phyloP scores from a whole-genome alignment of 192 early-diverging fungal genomes.

The Thoreauomyces humboldtii region DNA sequence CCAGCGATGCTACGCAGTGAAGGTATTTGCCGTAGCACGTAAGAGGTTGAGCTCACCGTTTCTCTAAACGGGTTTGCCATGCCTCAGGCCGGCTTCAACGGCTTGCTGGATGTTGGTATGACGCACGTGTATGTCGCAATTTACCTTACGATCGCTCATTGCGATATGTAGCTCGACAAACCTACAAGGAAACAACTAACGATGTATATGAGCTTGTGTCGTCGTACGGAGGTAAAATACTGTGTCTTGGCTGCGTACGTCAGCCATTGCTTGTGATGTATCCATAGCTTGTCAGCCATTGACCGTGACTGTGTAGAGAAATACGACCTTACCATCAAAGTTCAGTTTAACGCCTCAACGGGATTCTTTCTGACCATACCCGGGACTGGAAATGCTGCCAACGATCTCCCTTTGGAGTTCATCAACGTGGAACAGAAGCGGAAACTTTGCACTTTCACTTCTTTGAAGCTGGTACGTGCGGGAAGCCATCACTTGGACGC shows the following conservation, averaged over 20 bases:
- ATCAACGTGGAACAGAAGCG: constrained; percentile 70
- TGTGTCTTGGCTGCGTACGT: too few relatives aligned
- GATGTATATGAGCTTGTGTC: constrained; percentile 66
- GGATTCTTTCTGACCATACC: constrained; percentile 63
- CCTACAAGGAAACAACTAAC: constrained; percentile 72
- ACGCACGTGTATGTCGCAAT: too few relatives aligned
- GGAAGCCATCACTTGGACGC: not conserved
- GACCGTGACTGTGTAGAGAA: constrained; percentile 43
- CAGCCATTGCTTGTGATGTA: constrained; percentile 32
- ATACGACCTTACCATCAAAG: constrained; percentile 60
- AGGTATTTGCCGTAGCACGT: constrained; percentile 52
- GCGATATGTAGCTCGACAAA: constrained; percentile 71
- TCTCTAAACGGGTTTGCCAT: too few relatives aligned
- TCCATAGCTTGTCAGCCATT: not conserved
- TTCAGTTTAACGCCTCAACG: constrained; percentile 56
- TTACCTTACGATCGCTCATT: too few relatives aligned
- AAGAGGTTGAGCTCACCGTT: not conserved
- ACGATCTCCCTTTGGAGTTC: constrained; percentile 61
- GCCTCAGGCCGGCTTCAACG: constrained; percentile 73
- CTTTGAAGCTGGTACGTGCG: constrained; percentile 64
- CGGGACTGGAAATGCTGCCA: constrained; percentile 39
- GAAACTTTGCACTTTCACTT: constrained; percentile 67
- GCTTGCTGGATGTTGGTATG: constrained; percentile 80
- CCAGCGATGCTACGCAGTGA: constrained; percentile 85
- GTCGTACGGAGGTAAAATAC: not conserved